Evolutionary conservation across 768 basidiomycete species (phyloP).

Genomic region (Termitomyces sp.): DNA sequence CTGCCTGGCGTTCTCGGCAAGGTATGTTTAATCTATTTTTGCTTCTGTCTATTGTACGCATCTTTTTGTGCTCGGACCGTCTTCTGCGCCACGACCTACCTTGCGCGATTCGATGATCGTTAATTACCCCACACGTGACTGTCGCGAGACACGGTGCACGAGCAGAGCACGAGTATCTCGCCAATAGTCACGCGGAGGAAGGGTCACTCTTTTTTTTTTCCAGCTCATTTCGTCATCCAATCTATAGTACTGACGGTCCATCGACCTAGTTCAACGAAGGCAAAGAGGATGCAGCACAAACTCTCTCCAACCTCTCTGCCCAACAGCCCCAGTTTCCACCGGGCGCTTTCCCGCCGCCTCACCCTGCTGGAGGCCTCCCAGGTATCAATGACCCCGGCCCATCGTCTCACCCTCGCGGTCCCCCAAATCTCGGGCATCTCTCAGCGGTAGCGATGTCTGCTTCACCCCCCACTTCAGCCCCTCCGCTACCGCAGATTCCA

Average conservation of each 20-base stretch:
- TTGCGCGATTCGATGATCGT: slow-evolving; percentile 16
- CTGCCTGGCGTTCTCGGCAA: slow-evolving; percentile 51
- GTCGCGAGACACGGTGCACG: slow-evolving; percentile 23
- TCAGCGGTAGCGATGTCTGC: slow-evolving; percentile 49
- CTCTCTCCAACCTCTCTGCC: slow-evolving; percentile 44
- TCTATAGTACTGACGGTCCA: not conserved
- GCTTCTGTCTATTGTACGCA: slow-evolving; percentile 1
- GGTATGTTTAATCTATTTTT: slow-evolving; percentile 31
- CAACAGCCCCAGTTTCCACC: slow-evolving; percentile 30
- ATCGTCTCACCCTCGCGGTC: slow-evolving; percentile 68
- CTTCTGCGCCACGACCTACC: slow-evolving; percentile 5
- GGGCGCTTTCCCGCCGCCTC: slow-evolving; percentile 25
- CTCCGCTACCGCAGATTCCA: slow-evolving; percentile 11
- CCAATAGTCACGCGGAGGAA: slow-evolving; percentile 32
- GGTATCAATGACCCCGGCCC: slow-evolving; percentile 64
- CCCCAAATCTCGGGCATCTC: slow-evolving; percentile 58
- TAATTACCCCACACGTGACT: slow-evolving; percentile 31
- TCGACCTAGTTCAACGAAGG: slow-evolving; percentile 38
- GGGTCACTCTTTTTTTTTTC: not conserved
- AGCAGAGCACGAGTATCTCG: slow-evolving; percentile 30
- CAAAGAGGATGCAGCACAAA: slow-evolving; percentile 60
- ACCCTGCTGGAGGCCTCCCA: slow-evolving; percentile 33
- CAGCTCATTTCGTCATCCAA: not conserved
- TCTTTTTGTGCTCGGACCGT: not conserved
- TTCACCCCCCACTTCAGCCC: slow-evolving; percentile 19